These are phyloP conservation scores for Halenospora varia DNA, from an alignment of 495 filamentous ascomycete species.

Conservation along the genomic window DNA sequence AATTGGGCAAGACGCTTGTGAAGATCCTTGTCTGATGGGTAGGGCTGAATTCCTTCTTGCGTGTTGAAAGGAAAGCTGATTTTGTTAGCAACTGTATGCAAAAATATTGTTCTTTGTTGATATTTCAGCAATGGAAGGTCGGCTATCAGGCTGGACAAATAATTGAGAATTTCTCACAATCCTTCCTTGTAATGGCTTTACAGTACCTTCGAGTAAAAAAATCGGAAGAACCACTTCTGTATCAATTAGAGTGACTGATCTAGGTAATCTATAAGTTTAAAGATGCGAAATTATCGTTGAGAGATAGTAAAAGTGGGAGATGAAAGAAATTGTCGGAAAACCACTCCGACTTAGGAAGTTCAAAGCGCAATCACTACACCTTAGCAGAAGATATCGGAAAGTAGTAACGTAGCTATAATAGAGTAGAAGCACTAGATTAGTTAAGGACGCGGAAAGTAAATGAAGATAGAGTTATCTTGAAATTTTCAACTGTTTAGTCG, in stretches of 20 bases:
- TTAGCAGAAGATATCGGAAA: neutral
- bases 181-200: neutral
- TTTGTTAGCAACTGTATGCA: no score
- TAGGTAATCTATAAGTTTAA: neutral
- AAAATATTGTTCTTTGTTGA: no score
- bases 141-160: neutral
- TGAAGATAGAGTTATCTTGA: neutral
- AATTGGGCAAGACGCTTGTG: no score
- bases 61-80: no score
- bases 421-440: neutral
- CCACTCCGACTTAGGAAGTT: neutral
- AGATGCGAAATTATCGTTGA: neutral
- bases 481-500: neutral
- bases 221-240: neutral
- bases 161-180: neutral
- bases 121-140: no score
- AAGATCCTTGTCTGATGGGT: no score
- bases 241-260: neutral
- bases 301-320: neutral
- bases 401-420: neutral
- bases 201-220: neutral
- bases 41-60: no score
- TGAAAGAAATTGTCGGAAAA: neutral
- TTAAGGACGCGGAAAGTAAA: neutral
- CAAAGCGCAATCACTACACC: neutral